These are phyloP conservation scores for Kluyveromyces siamensis DNA, from an alignment of 805 yeast genomes.

Conservation along the genomic window DNA sequence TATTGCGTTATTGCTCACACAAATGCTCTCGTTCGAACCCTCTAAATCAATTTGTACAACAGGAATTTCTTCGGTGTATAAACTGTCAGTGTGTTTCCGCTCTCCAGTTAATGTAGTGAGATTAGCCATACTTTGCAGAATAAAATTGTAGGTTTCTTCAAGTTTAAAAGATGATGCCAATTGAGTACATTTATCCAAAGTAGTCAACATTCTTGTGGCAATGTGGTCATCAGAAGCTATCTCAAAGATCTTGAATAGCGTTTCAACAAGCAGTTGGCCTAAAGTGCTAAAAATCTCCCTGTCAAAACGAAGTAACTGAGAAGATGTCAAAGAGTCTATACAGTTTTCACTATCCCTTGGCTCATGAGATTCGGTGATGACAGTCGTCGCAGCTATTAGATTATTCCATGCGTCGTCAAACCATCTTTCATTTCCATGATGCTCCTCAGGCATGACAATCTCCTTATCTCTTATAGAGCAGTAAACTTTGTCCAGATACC, in stretches of 20 bases:
- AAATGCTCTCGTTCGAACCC: conserved; percentile 44
- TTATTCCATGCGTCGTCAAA: conserved; percentile 84
- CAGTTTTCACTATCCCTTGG: conserved; percentile 12
- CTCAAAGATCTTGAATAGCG: conserved; percentile 69
- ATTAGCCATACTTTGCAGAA: conserved; percentile 57
- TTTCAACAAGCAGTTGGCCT: conserved; percentile 57
- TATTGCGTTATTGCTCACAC: conserved; percentile 74
- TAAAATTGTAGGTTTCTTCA: conserved; percentile 48
- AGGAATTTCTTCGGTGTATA: conserved; percentile 29
- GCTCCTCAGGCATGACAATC: conserved; percentile 97
- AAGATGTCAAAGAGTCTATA: conserved; percentile 8
- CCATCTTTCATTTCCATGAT: conserved; percentile 85
- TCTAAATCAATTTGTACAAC: conserved; percentile 38
- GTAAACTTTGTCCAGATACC: conserved; percentile 79
- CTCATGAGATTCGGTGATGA: conserved; percentile 23
- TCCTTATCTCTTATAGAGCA: conserved; percentile 74
- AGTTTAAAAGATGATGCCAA: conserved; percentile 62
- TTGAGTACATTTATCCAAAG: conserved; percentile 75
- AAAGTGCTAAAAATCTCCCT: conserved; percentile 56
- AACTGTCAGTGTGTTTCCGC: conserved; percentile 2
- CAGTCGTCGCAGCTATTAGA: conserved; percentile 38
- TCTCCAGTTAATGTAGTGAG: conserved; percentile 54
- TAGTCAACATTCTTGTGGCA: conserved; percentile 76
- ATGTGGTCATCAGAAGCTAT: conserved; percentile 88
- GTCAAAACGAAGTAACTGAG: conserved; percentile 50